These are phyloP conservation scores for Plasmodium malariae DNA, from an alignment of 169 alveolate species.

Conservation along the genomic window DNA sequence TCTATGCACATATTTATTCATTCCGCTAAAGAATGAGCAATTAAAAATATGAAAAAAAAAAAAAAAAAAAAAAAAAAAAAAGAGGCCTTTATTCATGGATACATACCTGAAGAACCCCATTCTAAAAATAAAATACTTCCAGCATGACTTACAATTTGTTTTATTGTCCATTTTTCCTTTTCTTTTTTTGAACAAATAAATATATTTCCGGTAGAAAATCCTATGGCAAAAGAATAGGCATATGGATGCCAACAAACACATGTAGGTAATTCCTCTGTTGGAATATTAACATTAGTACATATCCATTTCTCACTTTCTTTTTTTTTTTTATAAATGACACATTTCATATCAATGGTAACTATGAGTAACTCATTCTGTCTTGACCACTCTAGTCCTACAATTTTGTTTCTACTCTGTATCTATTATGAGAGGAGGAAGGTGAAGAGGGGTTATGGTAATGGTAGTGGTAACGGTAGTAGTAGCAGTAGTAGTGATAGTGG, in stretches of 20 bases:
- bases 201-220: constrained; percentile 61
- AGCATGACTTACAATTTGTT: constrained; percentile 43
- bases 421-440: no score
- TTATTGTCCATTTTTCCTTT: constrained; percentile 35
- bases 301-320: constrained; percentile 36
- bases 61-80: neutral
- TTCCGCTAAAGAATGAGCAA: neutral
- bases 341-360: constrained; percentile 66
- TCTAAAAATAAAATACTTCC: constrained; percentile 47
- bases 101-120: constrained; percentile 64
- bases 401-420: constrained; percentile 48
- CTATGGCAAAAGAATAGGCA: constrained; percentile 60
- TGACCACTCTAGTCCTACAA: constrained; percentile 67
- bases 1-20: neutral
- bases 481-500: no score
- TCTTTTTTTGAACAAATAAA: constrained; percentile 65
- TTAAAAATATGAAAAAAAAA: neutral
- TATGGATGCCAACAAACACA: constrained; percentile 72
- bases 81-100: neutral
- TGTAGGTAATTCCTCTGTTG: constrained; percentile 66
- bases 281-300: constrained; percentile 41
- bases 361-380: constrained; percentile 51
- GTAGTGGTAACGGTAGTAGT: no score
- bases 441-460: no score
- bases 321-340: constrained; percentile 45